Base-by-base conservation (phyloP, 176 grass and related monocot species). In the Cocos nucifera region DNA sequence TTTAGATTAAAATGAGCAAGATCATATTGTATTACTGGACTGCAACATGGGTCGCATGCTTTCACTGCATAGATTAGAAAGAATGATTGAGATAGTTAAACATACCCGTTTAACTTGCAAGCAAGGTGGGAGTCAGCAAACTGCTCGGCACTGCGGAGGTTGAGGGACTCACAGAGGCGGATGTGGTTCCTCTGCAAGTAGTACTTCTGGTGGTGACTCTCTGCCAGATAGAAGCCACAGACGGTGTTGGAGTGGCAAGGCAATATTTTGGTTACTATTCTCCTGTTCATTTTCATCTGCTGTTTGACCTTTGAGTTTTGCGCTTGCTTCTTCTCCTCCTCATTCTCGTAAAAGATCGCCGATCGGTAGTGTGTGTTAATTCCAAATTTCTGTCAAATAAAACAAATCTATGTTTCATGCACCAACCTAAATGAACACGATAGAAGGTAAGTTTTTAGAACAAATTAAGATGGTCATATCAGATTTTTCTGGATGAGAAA, bases 281-380 rank as follows among this genome's bases (percentile, higher is more conserved):
- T 59, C 23, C n/a, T 72, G 24, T 72, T 53, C 6, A 72, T 56
- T 12, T 58, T 71, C 68, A 71, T 71, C 15, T 71, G 68, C 35
- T 71, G 30, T 20, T 51, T 50, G 4, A 71, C 56, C 50, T 71
- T 71, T 18, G 68, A 56, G 17, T 29, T 1, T 18, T 53, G 69
- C 8, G 57, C 69, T 16, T 52, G 3, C 28, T 53, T 60, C 69
- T 30, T 72, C 23, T 53, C 69, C 1, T 53, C 57, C 4, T 72
- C 57, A 15, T 72, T 8, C 5, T 6, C 7, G 17, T 61, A 61
- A 19, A 72, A 61, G 21, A 72, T 72, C 17, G 69, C 57, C 15
- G 69, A 72, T 19, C 9, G 21, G 69, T 52, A 17, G 56, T 72
- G 69, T 20, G 69, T 72, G 1, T 51, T 7, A 2, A 27, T 6